phyloP scores from a whole-genome alignment of 2,329 filamentous ascomycete genomes.

The Leptographium wingfieldii region DNA sequence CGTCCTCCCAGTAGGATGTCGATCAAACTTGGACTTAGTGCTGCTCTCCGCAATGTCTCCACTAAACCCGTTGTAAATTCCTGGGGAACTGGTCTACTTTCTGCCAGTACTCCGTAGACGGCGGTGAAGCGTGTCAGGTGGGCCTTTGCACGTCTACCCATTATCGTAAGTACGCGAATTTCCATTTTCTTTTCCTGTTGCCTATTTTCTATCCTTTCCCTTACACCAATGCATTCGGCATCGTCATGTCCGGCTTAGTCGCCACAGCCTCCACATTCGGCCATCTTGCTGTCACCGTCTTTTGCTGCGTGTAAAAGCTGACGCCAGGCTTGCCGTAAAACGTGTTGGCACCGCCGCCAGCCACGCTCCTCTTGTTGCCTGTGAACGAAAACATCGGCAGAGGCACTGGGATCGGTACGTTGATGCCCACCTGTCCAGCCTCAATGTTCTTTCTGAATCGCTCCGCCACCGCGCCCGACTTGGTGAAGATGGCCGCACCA shows the following conservation, averaged over 20 bases:
- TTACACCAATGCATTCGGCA: conserved; percentile 44
- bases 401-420: conserved; percentile 64
- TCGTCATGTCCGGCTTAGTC: conserved; percentile 73
- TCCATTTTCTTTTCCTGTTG: neutral
- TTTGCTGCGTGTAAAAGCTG: conserved; percentile 90
- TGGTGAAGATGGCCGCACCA: conserved; percentile 73
- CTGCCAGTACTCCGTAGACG: neutral
- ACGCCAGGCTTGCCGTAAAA: conserved; percentile 92
- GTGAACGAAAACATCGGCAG: conserved; percentile 62
- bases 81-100: neutral
- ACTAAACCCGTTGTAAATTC: neutral
- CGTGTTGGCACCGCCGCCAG: conserved; percentile 80
- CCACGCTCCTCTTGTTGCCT: conserved; percentile 77
- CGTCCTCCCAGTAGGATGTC: no score
- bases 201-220: neutral
- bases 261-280: conserved; percentile 70
- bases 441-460: conserved; percentile 69
- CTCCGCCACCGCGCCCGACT: conserved; percentile 61
- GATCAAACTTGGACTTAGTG: neutral
- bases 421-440: conserved; percentile 76
- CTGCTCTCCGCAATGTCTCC: neutral
- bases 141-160: no score
- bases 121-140: neutral
- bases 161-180: neutral
- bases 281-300: conserved; percentile 94